phyloP scores from a whole-genome alignment of 1,284 basidiomycete species.

The Polyporus tsugae region DNA sequence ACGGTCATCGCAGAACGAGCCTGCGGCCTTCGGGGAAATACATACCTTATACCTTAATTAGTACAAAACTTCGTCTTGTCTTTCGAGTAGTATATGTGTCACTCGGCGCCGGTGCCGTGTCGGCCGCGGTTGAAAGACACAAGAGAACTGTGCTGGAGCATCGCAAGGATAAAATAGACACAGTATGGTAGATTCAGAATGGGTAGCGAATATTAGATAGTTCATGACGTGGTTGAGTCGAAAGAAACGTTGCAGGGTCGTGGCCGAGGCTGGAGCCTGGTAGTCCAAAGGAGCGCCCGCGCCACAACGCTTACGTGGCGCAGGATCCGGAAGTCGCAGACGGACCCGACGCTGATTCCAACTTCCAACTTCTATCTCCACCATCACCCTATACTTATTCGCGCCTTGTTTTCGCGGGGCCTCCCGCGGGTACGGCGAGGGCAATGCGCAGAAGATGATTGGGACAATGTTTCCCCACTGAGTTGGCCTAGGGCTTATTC shows the following conservation, averaged over 20 bases:
- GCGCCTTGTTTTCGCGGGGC: not conserved
- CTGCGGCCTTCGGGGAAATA: not conserved
- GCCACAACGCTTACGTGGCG: constrained; percentile 2
- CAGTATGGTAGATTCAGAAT: not conserved
- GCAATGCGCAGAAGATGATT: not conserved
- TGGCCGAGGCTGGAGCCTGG: not conserved
- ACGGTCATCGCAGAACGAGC: not conserved
- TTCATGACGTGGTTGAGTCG: not conserved
- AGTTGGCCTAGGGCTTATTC: not conserved
- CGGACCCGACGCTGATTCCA: not conserved
- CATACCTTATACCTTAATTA: not conserved
- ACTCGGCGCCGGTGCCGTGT: not conserved
- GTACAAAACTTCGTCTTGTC: not conserved
- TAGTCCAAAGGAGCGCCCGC: not conserved
- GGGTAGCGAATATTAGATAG: not conserved
- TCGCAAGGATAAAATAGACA: not conserved
- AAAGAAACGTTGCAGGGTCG: not conserved
- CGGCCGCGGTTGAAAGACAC: not conserved
- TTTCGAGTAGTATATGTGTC: not conserved
- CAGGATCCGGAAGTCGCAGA: not conserved
- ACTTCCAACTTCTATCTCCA: not conserved
- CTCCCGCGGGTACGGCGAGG: not conserved
- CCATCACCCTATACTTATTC: not conserved
- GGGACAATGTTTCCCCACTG: not conserved
- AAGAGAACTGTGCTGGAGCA: not conserved